A percentile compares a stretch with the other conserved stretches of the same genome.
These are phyloP conservation scores for Aspergillus calidoustus DNA, from an alignment of 2,329 filamentous ascomycete genomes.

Conservation along the genomic window DNA sequence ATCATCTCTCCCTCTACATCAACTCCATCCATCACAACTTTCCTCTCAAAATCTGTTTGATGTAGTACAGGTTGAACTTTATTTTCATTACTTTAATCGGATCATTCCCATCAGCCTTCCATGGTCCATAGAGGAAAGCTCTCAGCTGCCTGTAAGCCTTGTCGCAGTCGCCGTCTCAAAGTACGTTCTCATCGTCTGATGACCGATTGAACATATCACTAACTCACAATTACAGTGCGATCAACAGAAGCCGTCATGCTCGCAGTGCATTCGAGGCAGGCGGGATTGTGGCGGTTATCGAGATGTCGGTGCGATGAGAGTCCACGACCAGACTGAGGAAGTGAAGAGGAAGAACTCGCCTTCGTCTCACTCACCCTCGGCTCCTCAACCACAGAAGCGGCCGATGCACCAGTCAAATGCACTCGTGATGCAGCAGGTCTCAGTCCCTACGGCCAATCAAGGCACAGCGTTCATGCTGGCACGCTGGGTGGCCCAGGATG, in stretches of 20 bases:
- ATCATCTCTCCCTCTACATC: background rate
- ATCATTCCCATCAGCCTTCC: background rate
- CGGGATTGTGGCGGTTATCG: constrained; percentile 28
- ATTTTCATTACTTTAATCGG: background rate
- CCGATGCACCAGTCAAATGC: background rate
- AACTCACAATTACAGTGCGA: constrained; percentile 26
- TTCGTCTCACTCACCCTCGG: background rate
- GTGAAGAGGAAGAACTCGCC: constrained; percentile 20
- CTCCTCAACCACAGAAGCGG: background rate
- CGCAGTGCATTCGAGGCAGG: constrained; percentile 25
- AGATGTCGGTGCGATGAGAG: constrained; percentile 22
- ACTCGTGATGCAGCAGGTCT: background rate
- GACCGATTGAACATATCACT: background rate
- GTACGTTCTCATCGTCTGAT: background rate
- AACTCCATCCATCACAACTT: background rate
- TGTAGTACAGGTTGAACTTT: background rate
- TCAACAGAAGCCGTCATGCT: constrained; percentile 26
- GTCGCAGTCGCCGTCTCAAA: constrained; percentile 16
- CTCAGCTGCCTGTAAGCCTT: constrained; percentile 12
- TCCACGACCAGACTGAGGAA: constrained; percentile 29
- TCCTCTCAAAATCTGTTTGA: background rate
- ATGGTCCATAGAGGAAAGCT: constrained; percentile 19
- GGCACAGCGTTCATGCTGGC: constrained; percentile 14
- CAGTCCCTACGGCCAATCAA: constrained; percentile 6
- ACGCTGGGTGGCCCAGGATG: constrained; percentile 8